Conservation (phyloP, 2,329 filamentous ascomycete genomes). For the Fusarium floridanum region DNA sequence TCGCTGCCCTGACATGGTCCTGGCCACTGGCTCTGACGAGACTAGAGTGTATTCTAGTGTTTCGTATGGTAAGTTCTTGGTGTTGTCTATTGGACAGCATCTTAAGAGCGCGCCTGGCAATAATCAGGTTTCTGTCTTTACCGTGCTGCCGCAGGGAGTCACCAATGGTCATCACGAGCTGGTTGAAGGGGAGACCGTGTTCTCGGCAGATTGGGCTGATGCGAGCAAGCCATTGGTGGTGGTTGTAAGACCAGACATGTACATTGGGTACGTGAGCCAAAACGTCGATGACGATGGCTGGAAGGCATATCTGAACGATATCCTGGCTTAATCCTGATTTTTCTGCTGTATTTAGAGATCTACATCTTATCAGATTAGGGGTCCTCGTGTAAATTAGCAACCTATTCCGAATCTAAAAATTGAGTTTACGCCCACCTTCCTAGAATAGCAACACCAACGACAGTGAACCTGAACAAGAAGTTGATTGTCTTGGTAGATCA, state of each 20-base stretch:
- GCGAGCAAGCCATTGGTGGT: neutral
- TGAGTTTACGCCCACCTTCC: neutral
- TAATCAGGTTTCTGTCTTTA: neutral
- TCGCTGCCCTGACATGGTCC: conserved; percentile 26
- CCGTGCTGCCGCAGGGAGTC: neutral
- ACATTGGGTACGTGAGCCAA: conserved; percentile 27
- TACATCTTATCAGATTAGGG: neutral
- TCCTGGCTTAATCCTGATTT: neutral
- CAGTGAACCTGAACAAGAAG: neutral
- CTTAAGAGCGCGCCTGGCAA: neutral
- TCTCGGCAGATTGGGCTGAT: conserved; percentile 19
- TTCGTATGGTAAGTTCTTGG: conserved; percentile 12
- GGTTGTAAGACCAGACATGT: conserved; percentile 40
- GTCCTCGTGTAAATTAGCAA: neutral
- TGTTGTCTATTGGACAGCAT: conserved; percentile 5
- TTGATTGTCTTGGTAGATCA: neutral
- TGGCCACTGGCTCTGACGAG: neutral
- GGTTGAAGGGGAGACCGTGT: neutral
- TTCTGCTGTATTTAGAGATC: neutral
- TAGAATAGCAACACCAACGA: neutral
- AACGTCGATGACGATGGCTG: conserved; percentile 9
- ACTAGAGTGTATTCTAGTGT: conserved; percentile 12
- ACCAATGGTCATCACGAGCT: neutral
- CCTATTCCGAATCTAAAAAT: neutral
- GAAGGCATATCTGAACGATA: conserved; percentile 11